Evolutionary conservation across 2,329 filamentous ascomycete species (phyloP), one percentile per base, ranked within the genome.

Genomic region (Penicillium hesseltinei): DNA sequence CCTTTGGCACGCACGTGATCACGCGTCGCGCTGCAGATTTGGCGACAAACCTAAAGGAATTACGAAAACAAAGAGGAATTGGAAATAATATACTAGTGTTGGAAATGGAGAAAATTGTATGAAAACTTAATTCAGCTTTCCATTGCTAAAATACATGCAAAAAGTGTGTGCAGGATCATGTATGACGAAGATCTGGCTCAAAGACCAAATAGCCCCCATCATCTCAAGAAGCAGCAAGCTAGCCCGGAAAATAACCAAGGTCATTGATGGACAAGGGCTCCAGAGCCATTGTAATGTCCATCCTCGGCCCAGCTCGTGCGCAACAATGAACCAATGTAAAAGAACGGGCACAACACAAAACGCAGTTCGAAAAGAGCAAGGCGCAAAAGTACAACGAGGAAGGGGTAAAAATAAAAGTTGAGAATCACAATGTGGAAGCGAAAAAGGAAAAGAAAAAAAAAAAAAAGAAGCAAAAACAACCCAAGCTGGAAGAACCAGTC

Each of bases 81-180:
- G 11, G 10, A 23, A 11, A 27, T n/a, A 11, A 27, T n/a, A 7
- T 53, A 47, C 23, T 3, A 21, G 8, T 4, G 21, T 8, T 27
- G 5, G 10, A 27, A n/a, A 17, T 31, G 23, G 21, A 44, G 31
- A 36, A 19, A 7, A 38, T 31, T 51, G 31, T 58, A 40, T 51
- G 29, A 49, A 57, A 50, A 40, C 23, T 42, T 40, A 47, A 58
- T 57, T 63, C 49, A 43, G 47, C 40, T 59, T 59, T 57, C 35
- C 38, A 35, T 40, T 44, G 51, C 60, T 65, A 65, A 57, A 65
- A 50, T 65, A 62, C 60, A 49, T 59, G 62, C 53, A 58, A 33
- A 64, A 40, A 29, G 53, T 60, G 61, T 48, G 56, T 57, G 54
- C 40, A 52, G 33, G 33, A 31, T 47, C 51, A 54, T 50, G 51